Evolutionary conservation across 306 rosid genomes (phyloP).

Genomic region (Morella rubra): DNA sequence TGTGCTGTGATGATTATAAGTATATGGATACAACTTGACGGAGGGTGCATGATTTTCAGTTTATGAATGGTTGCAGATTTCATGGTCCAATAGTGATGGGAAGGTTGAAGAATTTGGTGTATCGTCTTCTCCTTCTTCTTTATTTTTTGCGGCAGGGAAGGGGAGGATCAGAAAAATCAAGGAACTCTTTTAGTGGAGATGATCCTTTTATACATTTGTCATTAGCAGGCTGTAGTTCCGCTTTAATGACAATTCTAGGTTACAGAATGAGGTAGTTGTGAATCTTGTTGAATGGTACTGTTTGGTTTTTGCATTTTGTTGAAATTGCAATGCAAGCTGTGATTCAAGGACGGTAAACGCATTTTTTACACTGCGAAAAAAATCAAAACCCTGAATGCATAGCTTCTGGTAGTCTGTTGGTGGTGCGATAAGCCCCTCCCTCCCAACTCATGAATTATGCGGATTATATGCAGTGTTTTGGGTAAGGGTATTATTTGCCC

Average conservation of each 20-base stretch:
- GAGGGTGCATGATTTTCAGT: not conserved
- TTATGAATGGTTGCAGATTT: conserved; percentile 30
- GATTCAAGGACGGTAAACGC: not conserved
- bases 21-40: not conserved
- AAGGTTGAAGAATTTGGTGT: not conserved
- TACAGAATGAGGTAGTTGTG: conserved; percentile 14
- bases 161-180: conserved; percentile 2
- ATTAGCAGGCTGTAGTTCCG: conserved; percentile 11
- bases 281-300: conserved; percentile 1
- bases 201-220: conserved; percentile 17
- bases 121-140: not conserved
- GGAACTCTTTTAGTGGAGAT: conserved; percentile 24
- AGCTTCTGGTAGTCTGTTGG: not conserved
- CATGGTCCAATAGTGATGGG: conserved; percentile 13
- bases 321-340: not conserved
- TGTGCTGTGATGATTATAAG: not conserved
- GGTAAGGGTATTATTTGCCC: no score
- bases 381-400: not conserved
- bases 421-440: not conserved
- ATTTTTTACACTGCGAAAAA: no score
- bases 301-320: not conserved
- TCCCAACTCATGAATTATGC: not conserved
- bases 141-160: not conserved
- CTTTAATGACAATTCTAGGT: conserved; percentile 11
- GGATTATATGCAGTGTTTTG: not conserved